A percentile compares a stretch with the other conserved stretches of the same genome.
Conservation (phyloP, 2,329 filamentous ascomycete species). For the Teratosphaeria destructans region DNA sequence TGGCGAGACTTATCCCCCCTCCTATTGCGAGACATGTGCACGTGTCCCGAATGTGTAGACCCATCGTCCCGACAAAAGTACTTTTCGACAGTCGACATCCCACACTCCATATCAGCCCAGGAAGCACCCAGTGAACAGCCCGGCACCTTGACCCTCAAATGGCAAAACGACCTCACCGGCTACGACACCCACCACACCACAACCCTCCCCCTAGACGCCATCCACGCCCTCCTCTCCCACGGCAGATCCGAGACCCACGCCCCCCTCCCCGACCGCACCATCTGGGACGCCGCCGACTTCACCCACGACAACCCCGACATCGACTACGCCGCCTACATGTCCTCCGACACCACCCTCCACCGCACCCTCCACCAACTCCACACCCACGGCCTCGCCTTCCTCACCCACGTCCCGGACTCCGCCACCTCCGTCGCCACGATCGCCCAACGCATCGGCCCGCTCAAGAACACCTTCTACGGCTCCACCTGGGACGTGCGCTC, state of each 20-base stretch:
- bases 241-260: not conserved
- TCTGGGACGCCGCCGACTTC: slow-evolving; percentile 40
- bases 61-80: slow-evolving; percentile 51
- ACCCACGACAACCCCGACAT: slow-evolving; percentile 46
- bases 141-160: slow-evolving; percentile 38
- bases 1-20: slow-evolving; percentile 15
- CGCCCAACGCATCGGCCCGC: slow-evolving; percentile 60
- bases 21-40: slow-evolving; percentile 47
- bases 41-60: slow-evolving; percentile 48
- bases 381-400: slow-evolving; percentile 62
- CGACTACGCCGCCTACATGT: slow-evolving; percentile 63
- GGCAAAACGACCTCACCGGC: slow-evolving; percentile 46
- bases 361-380: slow-evolving; percentile 53
- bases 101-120: slow-evolving; percentile 34
- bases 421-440: slow-evolving; percentile 50
- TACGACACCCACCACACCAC: slow-evolving; percentile 34
- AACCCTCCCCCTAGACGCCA: slow-evolving; percentile 13
- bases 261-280: slow-evolving; percentile 12
- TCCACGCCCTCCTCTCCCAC: not conserved
- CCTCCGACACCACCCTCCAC: slow-evolving; percentile 46
- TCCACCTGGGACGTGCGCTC: slow-evolving; percentile 80
- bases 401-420: slow-evolving; percentile 59
- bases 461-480: slow-evolving; percentile 87
- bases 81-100: slow-evolving; percentile 57
- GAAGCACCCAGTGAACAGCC: slow-evolving; percentile 22